Base-by-base conservation (phyloP, 345 rosid species). In the Pelargonium nanum region DNA sequence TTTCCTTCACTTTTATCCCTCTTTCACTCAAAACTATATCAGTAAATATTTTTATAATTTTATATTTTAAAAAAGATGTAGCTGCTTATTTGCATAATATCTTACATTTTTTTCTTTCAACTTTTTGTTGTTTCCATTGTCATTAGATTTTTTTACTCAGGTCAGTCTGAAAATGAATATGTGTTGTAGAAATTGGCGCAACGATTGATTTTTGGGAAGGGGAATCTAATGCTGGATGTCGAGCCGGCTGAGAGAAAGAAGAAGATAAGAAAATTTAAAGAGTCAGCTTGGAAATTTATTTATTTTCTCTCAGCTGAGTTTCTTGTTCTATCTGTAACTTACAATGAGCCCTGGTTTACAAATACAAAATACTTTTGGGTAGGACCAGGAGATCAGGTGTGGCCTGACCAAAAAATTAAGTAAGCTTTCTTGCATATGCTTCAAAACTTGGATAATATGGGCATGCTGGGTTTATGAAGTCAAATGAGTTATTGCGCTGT, bases 221-320 rank as follows among this genome's bases (percentile, higher is more conserved):
- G 72, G 45, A 63, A 62, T 32, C 55, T 62, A 34, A 69, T 19
- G 19, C 26, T 48, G 73, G 68, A 62, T 60, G 66, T 71, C 19
- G 70, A 68, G 50, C 40, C 63, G 6, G 72, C 60, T 15, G 83
- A 76, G 23, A 78, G 69, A 70, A 77, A 55, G 72, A 92, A 77
- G 67, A 86, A 69, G 75, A 71, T 86, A 45, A 58, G 75, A 34
- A 92, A 92, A 66, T 92, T 92, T 69, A 92, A 92, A 75, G 98
- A 92, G 75, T 92, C 98, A 15, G 96, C 96, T 20, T 92, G 98
- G 98, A 92, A 92, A 74, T 89, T 83, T 69, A 59, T 89, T 32
- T 92, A 92, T 73, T 92, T 65, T 70, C 80, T 89, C 4, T 89
- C 96, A 40, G 98, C 93, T 19, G 98, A 86, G 74, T 7, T 85